Evolutionary conservation across 345 rosid genomes (phyloP), one percentile per base, ranked within the genome.

Genomic region (Anastatica hierochuntica): DNA sequence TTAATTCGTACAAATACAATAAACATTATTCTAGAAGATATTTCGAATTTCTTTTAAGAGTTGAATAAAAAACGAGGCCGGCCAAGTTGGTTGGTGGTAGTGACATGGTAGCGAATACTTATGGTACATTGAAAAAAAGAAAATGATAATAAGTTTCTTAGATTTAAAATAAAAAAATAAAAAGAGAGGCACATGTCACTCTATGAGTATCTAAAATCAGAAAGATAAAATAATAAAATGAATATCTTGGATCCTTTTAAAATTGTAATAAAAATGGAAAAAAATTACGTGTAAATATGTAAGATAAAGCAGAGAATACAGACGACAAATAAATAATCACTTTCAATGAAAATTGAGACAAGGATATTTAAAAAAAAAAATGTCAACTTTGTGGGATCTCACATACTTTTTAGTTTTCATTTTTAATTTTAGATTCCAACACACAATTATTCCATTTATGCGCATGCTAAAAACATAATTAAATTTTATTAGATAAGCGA

Each of bases 61-160:
- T 49, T 56, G 63, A 65, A 65, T 56, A 64, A 47, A 41, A 24
- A 64, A 64, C 38, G 45, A 65, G 33, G 58, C 58, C 41, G 34
- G 42, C 70, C 63, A 65, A 42, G 63, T 65, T 65, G 58, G 39
- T 64, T n/a, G n/a, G n/a, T n/a, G 63, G 46, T 64, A 49, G 63
- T 14, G 69, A 64, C 63, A 57, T 57, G 46, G 33, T 57, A 64
- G n/a, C n/a, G n/a, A n/a, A n/a, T n/a, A n/a, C n/a, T n/a, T n/a
- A n/a, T n/a, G n/a, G n/a, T n/a, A n/a, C n/a, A n/a, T n/a, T n/a
- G n/a, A n/a, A n/a, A n/a, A n/a, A n/a, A n/a, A n/a, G n/a, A n/a
- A n/a, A n/a, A n/a, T n/a, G n/a, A n/a, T n/a, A n/a, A n/a, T n/a
- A n/a, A n/a, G n/a, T n/a, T n/a, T n/a, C n/a, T n/a, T n/a, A n/a